phyloP scores from a whole-genome alignment of 768 basidiomycete genomes.

The Roridomyces roridus region DNA sequence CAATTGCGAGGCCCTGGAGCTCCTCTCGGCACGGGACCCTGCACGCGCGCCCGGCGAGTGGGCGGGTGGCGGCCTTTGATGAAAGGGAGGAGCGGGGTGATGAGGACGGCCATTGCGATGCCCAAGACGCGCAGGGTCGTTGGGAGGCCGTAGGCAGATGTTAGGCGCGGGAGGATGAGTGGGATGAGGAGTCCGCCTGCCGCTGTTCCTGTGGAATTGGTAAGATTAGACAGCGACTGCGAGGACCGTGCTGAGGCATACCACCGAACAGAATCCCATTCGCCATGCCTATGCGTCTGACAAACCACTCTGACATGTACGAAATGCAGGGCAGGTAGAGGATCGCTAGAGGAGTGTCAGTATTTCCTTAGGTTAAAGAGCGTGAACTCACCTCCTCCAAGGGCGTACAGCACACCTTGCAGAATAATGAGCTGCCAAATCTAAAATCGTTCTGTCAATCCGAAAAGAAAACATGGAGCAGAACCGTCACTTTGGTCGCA shows the following conservation, averaged over 20 bases:
- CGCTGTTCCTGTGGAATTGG: slow-evolving; percentile 32
- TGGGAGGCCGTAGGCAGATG: slow-evolving; percentile 27
- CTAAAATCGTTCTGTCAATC: not conserved
- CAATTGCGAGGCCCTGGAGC: slow-evolving; percentile 15
- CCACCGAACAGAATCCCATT: slow-evolving; percentile 37
- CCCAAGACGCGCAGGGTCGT: slow-evolving; percentile 34
- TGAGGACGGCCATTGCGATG: slow-evolving; percentile 22
- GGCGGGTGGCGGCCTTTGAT: slow-evolving; percentile 34
- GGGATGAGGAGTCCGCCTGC: slow-evolving; percentile 35
- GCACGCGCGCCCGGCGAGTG: slow-evolving; percentile 17
- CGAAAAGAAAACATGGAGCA: not conserved
- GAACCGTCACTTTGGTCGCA: slow-evolving; percentile 20
- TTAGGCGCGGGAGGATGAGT: slow-evolving; percentile 31
- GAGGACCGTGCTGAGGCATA: not conserved
- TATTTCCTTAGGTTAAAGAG: too few species aligned
- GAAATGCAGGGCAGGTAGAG: slow-evolving; percentile 32
- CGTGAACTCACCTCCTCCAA: slow-evolving; percentile 34
- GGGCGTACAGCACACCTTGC: slow-evolving; percentile 33
- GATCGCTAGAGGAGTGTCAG: too few species aligned
- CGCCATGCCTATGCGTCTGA: slow-evolving; percentile 32
- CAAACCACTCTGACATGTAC: slow-evolving; percentile 38
- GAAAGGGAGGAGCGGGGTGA: slow-evolving; percentile 33
- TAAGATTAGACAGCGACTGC: too few species aligned
- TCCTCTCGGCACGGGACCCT: slow-evolving; percentile 26
- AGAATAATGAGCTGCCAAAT: slow-evolving; percentile 26